Conservation (phyloP, 768 basidiomycete genomes). For the Tubosaeta sp. region DNA sequence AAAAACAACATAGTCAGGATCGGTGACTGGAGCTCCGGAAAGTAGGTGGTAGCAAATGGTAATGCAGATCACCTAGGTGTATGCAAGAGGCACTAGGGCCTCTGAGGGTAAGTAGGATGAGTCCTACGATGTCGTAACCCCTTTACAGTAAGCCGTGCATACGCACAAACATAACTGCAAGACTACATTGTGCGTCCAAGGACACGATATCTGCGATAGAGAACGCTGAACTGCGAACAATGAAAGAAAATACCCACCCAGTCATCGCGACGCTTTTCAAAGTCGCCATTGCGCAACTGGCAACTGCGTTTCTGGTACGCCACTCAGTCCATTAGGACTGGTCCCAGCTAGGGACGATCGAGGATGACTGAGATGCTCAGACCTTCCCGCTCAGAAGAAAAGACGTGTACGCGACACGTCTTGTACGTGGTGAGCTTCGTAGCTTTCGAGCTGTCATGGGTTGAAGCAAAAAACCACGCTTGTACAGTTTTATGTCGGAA, state of each 20-base stretch:
- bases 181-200: constrained; percentile 8
- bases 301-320: constrained; percentile 30
- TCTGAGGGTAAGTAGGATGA: neutral
- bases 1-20: constrained; percentile 4
- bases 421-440: constrained; percentile 28
- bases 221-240: neutral
- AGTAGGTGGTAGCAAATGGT: neutral
- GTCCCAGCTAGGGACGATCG: constrained; percentile 29
- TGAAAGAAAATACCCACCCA: constrained; percentile 16
- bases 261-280: constrained; percentile 29
- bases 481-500: constrained; percentile 5
- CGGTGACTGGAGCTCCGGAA: neutral
- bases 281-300: constrained; percentile 11
- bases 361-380: constrained; percentile 28
- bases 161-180: neutral
- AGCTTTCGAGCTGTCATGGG: constrained; percentile 28
- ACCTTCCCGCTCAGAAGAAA: constrained; percentile 32
- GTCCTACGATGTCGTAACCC: constrained; percentile 1
- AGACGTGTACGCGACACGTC: constrained; percentile 14
- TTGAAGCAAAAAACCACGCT: neutral
- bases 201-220: constrained; percentile 22
- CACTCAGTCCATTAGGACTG: constrained; percentile 23
- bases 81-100: too few species aligned
- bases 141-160: neutral
- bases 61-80: neutral